Base-by-base conservation (phyloP, 306 rosid genomes). In the Pueraria montana region DNA sequence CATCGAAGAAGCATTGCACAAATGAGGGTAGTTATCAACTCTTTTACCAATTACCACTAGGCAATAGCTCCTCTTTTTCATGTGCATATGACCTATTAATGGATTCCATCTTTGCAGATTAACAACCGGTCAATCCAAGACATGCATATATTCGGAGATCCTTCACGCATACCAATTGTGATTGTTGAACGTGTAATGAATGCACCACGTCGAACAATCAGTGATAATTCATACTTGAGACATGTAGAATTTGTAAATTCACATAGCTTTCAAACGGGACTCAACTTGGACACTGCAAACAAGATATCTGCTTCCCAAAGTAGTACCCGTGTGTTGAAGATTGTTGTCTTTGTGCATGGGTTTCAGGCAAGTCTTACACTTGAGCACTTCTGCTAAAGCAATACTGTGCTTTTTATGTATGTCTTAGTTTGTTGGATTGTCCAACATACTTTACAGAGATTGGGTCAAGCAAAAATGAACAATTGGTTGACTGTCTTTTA, bases 341-440 rank as follows among this genome's bases (percentile, higher is more conserved):
- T 91, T 83, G 97, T 89, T 40, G 89, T 94, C 80, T 94, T 94
- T 67, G 98, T 92, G 72, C 98, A 94, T 73, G 98, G 98, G 24
- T 94, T 94, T 87, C 98, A 94, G 97, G 98, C 91, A 84, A 92
- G 94, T 85, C 59, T 5, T 85, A 55, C 67, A 72, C 50, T 61
- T 38, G 1, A n/a, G 10, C 64, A n/a, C n/a, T n/a, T n/a, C n/a
- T n/a, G n/a, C n/a, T n/a, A n/a, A n/a, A n/a, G n/a, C n/a, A n/a
- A n/a, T n/a, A n/a, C n/a, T n/a, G n/a, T n/a, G n/a, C n/a, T n/a
- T n/a, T n/a, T n/a, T n/a, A n/a, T n/a, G n/a, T n/a, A n/a, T n/a
- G n/a, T n/a, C n/a, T n/a, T n/a, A n/a, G n/a, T n/a, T n/a, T n/a
- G n/a, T n/a, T n/a, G n/a, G n/a, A n/a, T n/a, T n/a, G n/a, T n/a